Evolutionary conservation across 2,329 filamentous ascomycete species (phyloP).

Genomic region (Colletotrichum salicis): DNA sequence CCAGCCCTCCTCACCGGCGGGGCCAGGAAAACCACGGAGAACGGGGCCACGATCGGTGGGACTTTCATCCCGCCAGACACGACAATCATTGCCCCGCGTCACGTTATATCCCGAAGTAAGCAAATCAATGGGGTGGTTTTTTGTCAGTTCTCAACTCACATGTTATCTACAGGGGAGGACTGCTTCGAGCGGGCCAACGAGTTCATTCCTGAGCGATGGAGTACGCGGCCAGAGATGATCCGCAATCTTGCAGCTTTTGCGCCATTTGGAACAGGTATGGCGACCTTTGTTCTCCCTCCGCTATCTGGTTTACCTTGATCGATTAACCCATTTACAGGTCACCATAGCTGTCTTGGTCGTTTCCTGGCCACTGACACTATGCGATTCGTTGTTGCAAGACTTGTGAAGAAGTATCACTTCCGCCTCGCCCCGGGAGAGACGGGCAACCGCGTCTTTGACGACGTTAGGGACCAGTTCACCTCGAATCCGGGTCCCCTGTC

Average conservation of each 20-base stretch:
- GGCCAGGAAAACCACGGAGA: conserved; percentile 33
- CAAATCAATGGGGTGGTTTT: not conserved
- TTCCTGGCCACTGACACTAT: conserved; percentile 32
- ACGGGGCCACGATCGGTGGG: conserved; percentile 30
- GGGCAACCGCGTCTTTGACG: conserved; percentile 30
- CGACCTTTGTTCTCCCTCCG: not conserved
- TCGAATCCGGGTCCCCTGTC: conserved; percentile 33
- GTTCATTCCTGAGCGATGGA: conserved; percentile 54
- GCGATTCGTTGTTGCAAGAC: conserved; percentile 31
- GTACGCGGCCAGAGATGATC: conserved; percentile 44
- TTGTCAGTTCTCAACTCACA: not conserved
- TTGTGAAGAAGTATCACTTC: conserved; percentile 29
- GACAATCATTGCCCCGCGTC: conserved; percentile 36
- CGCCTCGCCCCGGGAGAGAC: conserved; percentile 31
- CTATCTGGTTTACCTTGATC: not conserved
- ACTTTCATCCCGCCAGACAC: conserved; percentile 32
- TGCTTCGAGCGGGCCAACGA: conserved; percentile 43
- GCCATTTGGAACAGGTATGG: conserved; percentile 47
- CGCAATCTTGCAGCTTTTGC: conserved; percentile 43
- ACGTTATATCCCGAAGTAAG: conserved; percentile 48
- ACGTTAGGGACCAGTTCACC: conserved; percentile 31
- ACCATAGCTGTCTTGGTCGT: conserved; percentile 32
- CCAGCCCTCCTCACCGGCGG: conserved; percentile 32
- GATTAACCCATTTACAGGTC: conserved; percentile 8
- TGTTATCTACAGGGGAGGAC: conserved; percentile 37